Conservation (phyloP, 306 rosid genomes). For the Cucumis sativus region DNA sequence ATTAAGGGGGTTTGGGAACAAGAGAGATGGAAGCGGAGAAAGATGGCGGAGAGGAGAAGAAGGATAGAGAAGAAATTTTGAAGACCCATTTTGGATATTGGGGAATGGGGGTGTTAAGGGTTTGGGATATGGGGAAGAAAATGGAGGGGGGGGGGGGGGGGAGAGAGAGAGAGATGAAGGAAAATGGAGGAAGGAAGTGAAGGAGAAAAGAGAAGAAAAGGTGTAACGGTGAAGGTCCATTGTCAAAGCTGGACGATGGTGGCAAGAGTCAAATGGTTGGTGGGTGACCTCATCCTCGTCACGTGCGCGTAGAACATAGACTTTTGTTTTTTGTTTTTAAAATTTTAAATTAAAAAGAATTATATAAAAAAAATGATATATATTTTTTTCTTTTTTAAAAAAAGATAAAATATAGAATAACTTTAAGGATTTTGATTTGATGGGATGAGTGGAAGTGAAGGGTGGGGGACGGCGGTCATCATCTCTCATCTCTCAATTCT, state of each 20-base stretch:
- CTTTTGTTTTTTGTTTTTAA: background rate
- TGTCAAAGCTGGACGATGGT: background rate
- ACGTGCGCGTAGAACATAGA: background rate
- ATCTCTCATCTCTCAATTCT: too few species aligned
- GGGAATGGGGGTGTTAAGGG: background rate
- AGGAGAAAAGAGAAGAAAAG: background rate
- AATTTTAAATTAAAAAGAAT: too few species aligned
- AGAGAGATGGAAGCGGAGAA: background rate
- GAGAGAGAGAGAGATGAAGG: background rate
- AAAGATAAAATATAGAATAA: too few species aligned
- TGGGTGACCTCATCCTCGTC: background rate
- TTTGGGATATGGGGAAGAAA: background rate
- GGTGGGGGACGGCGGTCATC: too few species aligned
- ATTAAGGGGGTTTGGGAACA: constrained; percentile 13
- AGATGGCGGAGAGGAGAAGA: background rate
- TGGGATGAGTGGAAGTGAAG: too few species aligned
- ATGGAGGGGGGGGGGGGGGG: background rate
- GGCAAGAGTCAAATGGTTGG: constrained; percentile 2
- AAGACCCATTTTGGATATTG: background rate
- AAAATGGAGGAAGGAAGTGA: background rate
- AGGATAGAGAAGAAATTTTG: background rate
- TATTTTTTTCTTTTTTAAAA: too few species aligned
- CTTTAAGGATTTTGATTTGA: too few species aligned
- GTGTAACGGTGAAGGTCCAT: background rate
- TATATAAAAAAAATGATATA: too few species aligned